Base-by-base conservation (phyloP, 805 yeast genomes). In the Danielozyma ontarioensis region DNA sequence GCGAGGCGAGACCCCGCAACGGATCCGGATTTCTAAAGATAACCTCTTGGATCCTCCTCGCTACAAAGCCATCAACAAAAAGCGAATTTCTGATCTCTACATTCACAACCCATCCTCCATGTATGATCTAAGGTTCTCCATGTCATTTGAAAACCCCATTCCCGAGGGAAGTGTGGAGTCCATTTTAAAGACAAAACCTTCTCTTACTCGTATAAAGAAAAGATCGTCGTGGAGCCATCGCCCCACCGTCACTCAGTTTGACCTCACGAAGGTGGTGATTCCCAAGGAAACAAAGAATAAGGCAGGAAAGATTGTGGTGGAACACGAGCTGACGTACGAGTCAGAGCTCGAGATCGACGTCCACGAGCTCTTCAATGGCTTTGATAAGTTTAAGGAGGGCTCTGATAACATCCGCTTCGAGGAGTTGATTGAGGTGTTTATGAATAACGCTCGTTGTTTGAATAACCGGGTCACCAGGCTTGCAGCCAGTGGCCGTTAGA, bases 101-200 rank as follows among this genome's bases (percentile, higher is more conserved):
- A 66, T 88, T 14, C 79, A 75, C 48, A 72, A 82, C 34, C 96
- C 96, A 3, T 80, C 83, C 42, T 76, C 83, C 21, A 68, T 78
- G 57, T 80, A 79, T 51, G 97, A 88, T 58, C 66, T 81, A 45
- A 72, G 95, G 45, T 62, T 88, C 24, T 79, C 94, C 4, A 60
- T 89, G 42, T 76, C 86, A 25, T 57, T 83, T 18, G 97, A 88
- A 74, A 54, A 80, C 38, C 96, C 96, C 1, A 73, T 75, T 16
- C 70, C 74, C 22, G 78, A 72, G 60, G 58, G 76, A 52, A 57
- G 79, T 62, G 45, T 80, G 53, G 73, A 70, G 59, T 70, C 65
- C 50, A 48, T 59, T 13, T 42, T 74, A 57, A 62, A 72, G 48
- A 64, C 72, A 51, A 62, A 70, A 37, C 81, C 83, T 5, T 64